These are phyloP conservation scores for Trichoderma endophyticum DNA, from an alignment of 2,329 filamentous ascomycete genomes.

Conservation along the genomic window DNA sequence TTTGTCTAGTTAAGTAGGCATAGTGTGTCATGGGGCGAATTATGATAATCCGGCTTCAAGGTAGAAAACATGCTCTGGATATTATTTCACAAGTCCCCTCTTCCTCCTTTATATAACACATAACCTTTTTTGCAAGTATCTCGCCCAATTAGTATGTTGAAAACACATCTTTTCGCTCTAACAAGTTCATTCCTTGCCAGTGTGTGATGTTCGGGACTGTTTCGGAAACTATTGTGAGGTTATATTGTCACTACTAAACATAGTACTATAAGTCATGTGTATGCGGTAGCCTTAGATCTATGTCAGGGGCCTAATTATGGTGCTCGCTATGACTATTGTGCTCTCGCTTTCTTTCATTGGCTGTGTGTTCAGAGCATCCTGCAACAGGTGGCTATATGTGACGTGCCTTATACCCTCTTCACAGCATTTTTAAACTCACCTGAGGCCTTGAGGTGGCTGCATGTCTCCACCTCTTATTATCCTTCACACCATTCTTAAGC, in stretches of 20 bases:
- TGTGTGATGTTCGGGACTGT: not conserved
- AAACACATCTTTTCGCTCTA: not conserved
- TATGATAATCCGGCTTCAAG: not conserved
- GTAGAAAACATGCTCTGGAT: not conserved
- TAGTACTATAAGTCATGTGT: not conserved
- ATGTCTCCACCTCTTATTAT: not conserved
- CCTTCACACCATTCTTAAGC: not conserved
- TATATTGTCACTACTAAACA: not conserved
- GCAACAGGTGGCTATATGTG: not conserved
- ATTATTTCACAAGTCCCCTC: not conserved
- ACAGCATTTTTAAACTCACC: not conserved
- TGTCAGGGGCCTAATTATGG: not conserved
- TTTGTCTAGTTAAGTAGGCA: not conserved
- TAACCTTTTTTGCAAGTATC: not conserved
- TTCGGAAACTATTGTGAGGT: not conserved
- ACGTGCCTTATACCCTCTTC: not conserved
- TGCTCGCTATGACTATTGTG: not conserved
- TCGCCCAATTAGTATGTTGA: not conserved
- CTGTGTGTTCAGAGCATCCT: not conserved
- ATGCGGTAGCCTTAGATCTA: too few relatives aligned
- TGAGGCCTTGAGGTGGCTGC: not conserved
- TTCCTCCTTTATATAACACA: not conserved
- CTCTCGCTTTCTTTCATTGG: not conserved
- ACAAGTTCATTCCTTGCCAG: not conserved
- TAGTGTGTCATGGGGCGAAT: not conserved